These are phyloP conservation scores for Mrakia gelida DNA, from an alignment of 768 basidiomycete genomes.

Conservation along the genomic window DNA sequence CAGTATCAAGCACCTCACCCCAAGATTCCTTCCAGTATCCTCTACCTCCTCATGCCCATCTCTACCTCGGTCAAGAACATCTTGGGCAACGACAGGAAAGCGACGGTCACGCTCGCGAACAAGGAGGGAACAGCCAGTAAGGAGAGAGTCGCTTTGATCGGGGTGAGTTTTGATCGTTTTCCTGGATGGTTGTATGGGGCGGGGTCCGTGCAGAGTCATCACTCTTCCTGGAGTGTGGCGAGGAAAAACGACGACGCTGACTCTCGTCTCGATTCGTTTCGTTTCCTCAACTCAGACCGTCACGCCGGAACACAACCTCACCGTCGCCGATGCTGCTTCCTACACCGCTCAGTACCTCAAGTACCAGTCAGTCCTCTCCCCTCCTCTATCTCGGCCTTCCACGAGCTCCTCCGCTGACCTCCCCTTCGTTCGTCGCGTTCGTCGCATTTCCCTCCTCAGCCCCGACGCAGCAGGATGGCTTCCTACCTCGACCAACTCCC, in stretches of 20 bases:
- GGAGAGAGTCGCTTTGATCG: constrained; percentile 24
- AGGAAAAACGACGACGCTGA: background rate
- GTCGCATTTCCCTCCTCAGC: background rate
- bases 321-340: background rate
- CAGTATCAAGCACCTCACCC: constrained; percentile 30
- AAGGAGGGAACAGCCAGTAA: constrained; percentile 10
- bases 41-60: constrained; percentile 28
- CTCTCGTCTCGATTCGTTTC: background rate
- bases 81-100: background rate
- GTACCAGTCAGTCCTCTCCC: constrained; percentile 12
- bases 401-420: background rate
- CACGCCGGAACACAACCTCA: constrained; percentile 17
- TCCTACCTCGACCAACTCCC: background rate
- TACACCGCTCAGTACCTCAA: constrained; percentile 18
- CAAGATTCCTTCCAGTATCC: constrained; percentile 3
- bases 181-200: too few relatives aligned
- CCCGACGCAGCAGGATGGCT: constrained; percentile 23
- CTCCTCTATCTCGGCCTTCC: background rate
- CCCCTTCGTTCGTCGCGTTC: background rate
- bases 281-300: background rate
- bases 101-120: constrained; percentile 19
- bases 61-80: constrained; percentile 21
- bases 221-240: background rate
- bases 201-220: background rate
- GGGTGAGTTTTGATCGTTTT: constrained; percentile 2